Base-by-base conservation (phyloP, 257 asterid species). In the Lavandula angustifolia region DNA sequence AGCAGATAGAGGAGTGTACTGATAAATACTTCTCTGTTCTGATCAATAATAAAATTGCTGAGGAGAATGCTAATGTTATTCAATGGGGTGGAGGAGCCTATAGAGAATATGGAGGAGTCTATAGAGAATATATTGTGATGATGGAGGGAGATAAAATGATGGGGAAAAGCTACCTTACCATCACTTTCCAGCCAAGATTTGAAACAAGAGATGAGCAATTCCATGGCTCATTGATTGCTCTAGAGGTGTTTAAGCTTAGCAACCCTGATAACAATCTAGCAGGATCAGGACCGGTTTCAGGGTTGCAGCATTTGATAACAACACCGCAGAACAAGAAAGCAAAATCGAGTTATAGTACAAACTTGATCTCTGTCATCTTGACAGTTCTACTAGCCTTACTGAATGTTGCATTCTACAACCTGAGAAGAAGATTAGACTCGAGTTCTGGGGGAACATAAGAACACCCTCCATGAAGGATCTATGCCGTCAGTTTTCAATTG, bases 111-210 rank as follows among this genome's bases (percentile, higher is more conserved):
- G 80, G 75, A 34, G 74, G 82, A 53, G 66, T 71, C 72, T 73
- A 81, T 66, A 81, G 72, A 55, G 89, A 87, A 82, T 82, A 77
- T 67, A 66, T 87, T 17, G 76, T 75, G 78, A 73, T 73, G 80
- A 84, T 82, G 86, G 88, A 81, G 31, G 90, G 88, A 72, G 84
- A 80, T 63, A 82, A 74, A 56, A 74, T 43, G 73, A 74, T n/a
- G 67, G 75, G 84, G 9, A 72, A 50, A 50, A 74, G 48, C 44
- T 63, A 58, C 54, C 72, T 87, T 61, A 71, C 78, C 66, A 54
- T 87, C 74, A 44, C 67, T 67, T 63, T 80, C 69, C 82, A 67
- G 72, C 79, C 80, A 40, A 78, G 76, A 51, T 60, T 53, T 7
- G 66, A 50, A 4, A 32, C 74, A 17, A 61, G 50, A 34, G 65